These are phyloP conservation scores for Candida oleophila DNA, from an alignment of 805 yeast species.

Conservation along the genomic window DNA sequence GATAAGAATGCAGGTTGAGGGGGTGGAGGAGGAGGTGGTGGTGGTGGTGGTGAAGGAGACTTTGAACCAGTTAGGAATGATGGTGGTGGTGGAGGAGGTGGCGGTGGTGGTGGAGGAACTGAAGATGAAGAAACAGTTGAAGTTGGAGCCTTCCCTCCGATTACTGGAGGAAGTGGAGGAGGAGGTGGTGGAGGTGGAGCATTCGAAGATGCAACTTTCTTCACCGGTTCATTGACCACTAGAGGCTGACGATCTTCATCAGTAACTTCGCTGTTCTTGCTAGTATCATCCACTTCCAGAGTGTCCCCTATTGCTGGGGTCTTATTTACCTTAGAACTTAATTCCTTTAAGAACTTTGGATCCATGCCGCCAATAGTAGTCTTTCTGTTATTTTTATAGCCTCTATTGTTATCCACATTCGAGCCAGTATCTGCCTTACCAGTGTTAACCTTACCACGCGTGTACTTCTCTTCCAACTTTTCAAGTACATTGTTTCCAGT, in stretches of 20 bases:
- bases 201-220: constrained; percentile 1
- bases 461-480: constrained; percentile 44
- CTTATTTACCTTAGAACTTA: constrained; percentile 48
- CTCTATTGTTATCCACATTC: constrained; percentile 16
- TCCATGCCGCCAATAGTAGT: constrained; percentile 40
- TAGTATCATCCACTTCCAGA: constrained; percentile 6
- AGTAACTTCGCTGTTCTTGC: no score
- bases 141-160: constrained; percentile 14
- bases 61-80: constrained; percentile 13
- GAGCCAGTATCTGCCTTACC: constrained; percentile 9
- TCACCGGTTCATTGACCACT: background rate
- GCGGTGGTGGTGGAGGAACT: constrained; percentile 29
- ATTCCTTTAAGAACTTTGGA: constrained; percentile 54
- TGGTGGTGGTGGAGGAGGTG: constrained; percentile 31
- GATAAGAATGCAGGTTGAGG: constrained; percentile 20
- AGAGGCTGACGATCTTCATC: background rate
- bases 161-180: constrained; percentile 26
- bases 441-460: constrained; percentile 41
- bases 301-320: constrained; percentile 18
- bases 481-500: constrained; percentile 16
- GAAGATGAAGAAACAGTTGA: constrained; percentile 6
- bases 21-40: constrained; percentile 23
- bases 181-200: constrained; percentile 16
- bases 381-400: constrained; percentile 28
- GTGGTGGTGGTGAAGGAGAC: constrained; percentile 10